These are phyloP conservation scores for Chalciporus sphaerocephalus DNA, from an alignment of 768 basidiomycete species.

Conservation along the genomic window DNA sequence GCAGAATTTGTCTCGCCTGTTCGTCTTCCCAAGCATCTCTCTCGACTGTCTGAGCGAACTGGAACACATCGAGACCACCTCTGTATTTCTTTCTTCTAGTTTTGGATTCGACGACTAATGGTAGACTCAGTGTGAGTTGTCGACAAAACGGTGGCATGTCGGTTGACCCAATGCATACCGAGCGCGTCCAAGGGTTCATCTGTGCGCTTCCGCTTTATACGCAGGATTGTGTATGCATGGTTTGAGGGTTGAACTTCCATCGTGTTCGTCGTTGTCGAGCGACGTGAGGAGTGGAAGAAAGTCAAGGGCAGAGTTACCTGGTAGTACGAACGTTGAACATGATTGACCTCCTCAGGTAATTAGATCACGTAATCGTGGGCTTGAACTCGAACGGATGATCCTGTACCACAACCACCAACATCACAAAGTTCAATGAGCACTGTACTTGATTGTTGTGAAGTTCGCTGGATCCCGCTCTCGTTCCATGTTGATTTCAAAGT, in stretches of 20 bases:
- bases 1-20: constrained; percentile 50
- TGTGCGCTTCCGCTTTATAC: constrained; percentile 78
- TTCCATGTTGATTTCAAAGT: no score
- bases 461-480: no score
- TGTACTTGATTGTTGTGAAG: no score
- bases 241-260: constrained; percentile 24
- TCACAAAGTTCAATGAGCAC: no score
- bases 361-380: not conserved
- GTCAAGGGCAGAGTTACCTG: not conserved
- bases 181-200: constrained; percentile 82
- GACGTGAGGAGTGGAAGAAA: constrained; percentile 1
- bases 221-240: constrained; percentile 63
- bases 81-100: constrained; percentile 60
- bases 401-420: no score
- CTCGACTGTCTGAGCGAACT: constrained; percentile 79
- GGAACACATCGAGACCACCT: constrained; percentile 57
- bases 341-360: not conserved
- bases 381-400: no score
- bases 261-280: not conserved
- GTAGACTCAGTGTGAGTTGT: constrained; percentile 12
- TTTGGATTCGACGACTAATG: constrained; percentile 58
- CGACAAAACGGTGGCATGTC: constrained; percentile 9
- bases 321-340: not conserved
- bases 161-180: constrained; percentile 41
- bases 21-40: constrained; percentile 63